A percentile compares a stretch with the other conserved stretches of the same genome.
Conservation (phyloP, 2,329 filamentous ascomycete genomes). For the Venturiaceae sp. region DNA sequence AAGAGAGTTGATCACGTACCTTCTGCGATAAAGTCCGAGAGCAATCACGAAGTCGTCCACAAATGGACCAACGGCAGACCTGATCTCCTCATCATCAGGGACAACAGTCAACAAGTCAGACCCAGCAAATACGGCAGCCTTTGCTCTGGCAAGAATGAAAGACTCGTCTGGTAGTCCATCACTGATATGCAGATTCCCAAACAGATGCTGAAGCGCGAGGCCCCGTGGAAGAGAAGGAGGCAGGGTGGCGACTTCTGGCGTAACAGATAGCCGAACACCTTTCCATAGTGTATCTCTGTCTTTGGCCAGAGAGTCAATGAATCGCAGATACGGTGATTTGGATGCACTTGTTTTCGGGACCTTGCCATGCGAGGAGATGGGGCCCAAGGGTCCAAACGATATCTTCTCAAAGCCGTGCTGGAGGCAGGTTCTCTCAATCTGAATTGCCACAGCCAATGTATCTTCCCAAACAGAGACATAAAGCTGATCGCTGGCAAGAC, state of each 20-base stretch:
- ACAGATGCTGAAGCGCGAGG: neutral
- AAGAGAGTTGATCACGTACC: too few relatives aligned
- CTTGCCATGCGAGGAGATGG: too few relatives aligned
- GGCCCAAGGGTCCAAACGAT: too few relatives aligned
- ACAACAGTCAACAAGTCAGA: neutral
- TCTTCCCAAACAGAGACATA: constrained; percentile 18
- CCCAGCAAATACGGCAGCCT: neutral
- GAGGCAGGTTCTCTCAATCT: neutral
- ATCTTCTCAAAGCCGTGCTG: too few relatives aligned
- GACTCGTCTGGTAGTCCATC: neutral
- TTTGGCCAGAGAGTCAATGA: neutral
- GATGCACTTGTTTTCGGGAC: too few relatives aligned
- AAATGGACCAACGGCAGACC: neutral
- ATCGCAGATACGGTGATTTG: neutral
- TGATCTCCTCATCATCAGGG: neutral
- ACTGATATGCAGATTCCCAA: neutral
- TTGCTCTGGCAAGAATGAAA: neutral
- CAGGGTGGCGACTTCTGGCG: neutral
- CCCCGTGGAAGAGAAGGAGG: neutral
- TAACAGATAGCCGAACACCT: neutral
- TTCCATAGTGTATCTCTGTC: neutral
- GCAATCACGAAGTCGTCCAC: neutral
- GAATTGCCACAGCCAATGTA: constrained; percentile 12
- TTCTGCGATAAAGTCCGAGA: neutral
- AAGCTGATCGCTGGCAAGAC: constrained; percentile 11